phyloP scores from a whole-genome alignment of 495 filamentous ascomycete species.

The Xylaria curta region DNA sequence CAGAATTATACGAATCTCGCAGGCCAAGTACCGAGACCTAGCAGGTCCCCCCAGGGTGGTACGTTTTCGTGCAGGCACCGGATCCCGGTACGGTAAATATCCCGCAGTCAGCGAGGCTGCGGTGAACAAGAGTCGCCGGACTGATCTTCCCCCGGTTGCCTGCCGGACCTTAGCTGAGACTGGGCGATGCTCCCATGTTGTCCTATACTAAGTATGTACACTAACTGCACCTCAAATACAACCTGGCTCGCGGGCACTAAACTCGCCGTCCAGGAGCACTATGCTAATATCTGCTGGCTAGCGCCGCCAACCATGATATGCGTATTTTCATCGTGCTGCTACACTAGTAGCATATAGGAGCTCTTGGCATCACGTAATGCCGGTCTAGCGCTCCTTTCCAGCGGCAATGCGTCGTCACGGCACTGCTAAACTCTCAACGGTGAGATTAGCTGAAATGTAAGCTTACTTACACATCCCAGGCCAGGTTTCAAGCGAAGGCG shows the following conservation, averaged over 20 bases:
- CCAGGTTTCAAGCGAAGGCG: slow-evolving; percentile 1
- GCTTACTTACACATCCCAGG: slow-evolving; percentile 17
- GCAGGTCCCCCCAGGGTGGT: not conserved
- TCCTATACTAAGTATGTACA: not conserved
- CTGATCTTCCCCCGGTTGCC: not conserved
- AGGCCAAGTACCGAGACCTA: slow-evolving; percentile 6
- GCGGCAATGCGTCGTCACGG: slow-evolving; percentile 13
- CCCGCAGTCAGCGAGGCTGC: slow-evolving; percentile 15
- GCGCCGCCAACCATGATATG: not conserved
- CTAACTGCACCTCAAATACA: slow-evolving; percentile 19
- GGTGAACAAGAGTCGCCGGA: not conserved
- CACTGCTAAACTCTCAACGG: not conserved
- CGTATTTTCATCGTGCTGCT: not conserved
- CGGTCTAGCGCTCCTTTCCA: not conserved
- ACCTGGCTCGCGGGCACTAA: slow-evolving; percentile 9
- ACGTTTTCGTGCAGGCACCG: not conserved
- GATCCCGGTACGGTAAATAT: slow-evolving; percentile 15
- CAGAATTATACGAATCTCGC: slow-evolving; percentile 7
- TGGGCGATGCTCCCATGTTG: not conserved
- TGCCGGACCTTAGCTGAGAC: slow-evolving; percentile 11
- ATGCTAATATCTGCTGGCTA: not conserved
- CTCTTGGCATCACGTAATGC: slow-evolving; percentile 23
- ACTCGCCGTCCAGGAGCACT: not conserved
- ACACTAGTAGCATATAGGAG: not conserved
- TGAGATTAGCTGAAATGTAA: slow-evolving; percentile 4